Evolutionary conservation across 2,329 filamentous ascomycete genomes (phyloP).

Genomic region (Cordyceps cateniannulata): DNA sequence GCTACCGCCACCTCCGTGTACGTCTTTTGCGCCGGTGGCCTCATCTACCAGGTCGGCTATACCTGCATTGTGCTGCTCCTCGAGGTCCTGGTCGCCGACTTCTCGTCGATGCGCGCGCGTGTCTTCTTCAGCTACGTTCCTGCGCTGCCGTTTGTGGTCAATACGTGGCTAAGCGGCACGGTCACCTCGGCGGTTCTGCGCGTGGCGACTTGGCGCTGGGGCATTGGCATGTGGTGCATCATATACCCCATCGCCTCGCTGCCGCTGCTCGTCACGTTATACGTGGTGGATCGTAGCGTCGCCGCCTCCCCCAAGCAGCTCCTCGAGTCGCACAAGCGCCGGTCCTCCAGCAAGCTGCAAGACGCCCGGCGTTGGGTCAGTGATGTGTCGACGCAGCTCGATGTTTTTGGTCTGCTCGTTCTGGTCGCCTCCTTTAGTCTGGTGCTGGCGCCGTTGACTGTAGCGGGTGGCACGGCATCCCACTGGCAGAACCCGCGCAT

Average conservation of each 20-base stretch:
- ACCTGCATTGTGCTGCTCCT: conserved; percentile 50
- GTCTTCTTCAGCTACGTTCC: conserved; percentile 59
- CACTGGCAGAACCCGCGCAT: conserved; percentile 47
- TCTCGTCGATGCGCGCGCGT: conserved; percentile 52
- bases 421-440: conserved; percentile 40
- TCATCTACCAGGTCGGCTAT: conserved; percentile 54
- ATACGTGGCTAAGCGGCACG: conserved; percentile 58
- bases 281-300: conserved; percentile 25
- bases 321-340: not conserved
- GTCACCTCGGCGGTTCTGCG: conserved; percentile 44
- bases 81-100: conserved; percentile 55
- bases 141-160: conserved; percentile 51
- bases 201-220: conserved; percentile 52
- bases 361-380: conserved; percentile 3
- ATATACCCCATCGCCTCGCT: conserved; percentile 51
- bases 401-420: conserved; percentile 41
- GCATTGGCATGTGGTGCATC: conserved; percentile 58
- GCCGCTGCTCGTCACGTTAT: conserved; percentile 43
- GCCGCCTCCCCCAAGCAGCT: not conserved
- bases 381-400: conserved; percentile 51
- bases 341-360: not conserved
- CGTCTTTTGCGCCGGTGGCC: conserved; percentile 45
- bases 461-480: conserved; percentile 41
- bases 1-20: conserved; percentile 40
- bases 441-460: conserved; percentile 44